Evolutionary conservation across 495 filamentous ascomycete genomes (phyloP).

Genomic region (Penicillium cosmopolitanum): DNA sequence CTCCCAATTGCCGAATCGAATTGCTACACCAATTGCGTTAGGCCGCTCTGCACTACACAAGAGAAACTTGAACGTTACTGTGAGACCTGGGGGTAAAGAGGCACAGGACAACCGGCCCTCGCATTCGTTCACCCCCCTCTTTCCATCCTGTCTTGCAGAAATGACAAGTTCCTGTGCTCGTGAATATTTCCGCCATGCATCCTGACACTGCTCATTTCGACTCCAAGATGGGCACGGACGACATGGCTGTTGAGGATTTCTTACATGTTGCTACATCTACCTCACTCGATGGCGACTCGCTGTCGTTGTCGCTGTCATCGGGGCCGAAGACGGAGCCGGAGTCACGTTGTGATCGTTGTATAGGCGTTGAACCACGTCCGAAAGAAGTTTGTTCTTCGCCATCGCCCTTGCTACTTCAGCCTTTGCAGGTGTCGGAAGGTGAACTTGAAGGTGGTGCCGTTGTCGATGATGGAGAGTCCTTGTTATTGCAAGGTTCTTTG

Average conservation of each 20-base stretch:
- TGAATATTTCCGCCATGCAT: conserved; percentile 4
- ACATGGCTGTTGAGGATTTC: conserved; percentile 6
- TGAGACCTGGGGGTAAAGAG: conserved; percentile 2
- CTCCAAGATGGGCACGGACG: conserved; percentile 9
- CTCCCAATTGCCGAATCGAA: neutral
- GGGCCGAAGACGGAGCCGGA: neutral
- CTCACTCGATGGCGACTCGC: neutral
- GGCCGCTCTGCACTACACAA: conserved; percentile 14
- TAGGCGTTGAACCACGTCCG: neutral
- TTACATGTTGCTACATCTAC: neutral
- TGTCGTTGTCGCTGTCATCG: too few relatives aligned
- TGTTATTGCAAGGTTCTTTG: neutral
- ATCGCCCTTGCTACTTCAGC: conserved; percentile 13
- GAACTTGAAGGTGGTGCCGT: neutral
- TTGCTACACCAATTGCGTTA: conserved; percentile 13
- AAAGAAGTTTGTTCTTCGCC: conserved; percentile 12
- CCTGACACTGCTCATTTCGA: conserved; percentile 10
- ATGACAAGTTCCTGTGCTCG: neutral
- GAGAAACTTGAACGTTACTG: conserved; percentile 7
- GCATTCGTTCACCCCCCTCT: neutral
- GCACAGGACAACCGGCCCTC: too few relatives aligned
- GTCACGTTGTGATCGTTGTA: neutral
- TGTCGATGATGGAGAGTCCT: neutral
- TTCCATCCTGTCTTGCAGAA: neutral
- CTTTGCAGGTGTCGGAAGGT: neutral